Conservation (phyloP, 148 eudicot genomes). For the Silene uniflora region DNA sequence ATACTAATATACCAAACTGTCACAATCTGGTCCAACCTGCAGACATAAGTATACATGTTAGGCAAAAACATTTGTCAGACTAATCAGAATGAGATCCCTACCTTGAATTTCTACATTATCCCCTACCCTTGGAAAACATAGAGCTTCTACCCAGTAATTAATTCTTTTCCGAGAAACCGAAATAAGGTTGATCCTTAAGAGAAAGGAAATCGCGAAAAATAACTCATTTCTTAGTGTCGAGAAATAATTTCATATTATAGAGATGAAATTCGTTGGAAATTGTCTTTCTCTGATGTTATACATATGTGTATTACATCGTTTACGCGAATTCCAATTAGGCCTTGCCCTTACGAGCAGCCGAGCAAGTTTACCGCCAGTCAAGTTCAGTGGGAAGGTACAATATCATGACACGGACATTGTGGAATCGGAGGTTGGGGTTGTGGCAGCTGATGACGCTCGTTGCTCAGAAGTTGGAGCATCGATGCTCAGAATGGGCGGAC, state of each 20-base stretch:
- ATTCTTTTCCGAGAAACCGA: too few relatives aligned
- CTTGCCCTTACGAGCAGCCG: conserved; percentile 31
- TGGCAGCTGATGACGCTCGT: conserved; percentile 88
- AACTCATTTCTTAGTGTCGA: too few relatives aligned
- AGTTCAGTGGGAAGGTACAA: conserved; percentile 14
- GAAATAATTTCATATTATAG: too few relatives aligned
- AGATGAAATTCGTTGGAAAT: conserved; percentile 14
- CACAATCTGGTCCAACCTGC: background rate
- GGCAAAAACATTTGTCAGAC: background rate
- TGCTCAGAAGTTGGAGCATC: conserved; percentile 85
- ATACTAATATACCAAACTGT: background rate
- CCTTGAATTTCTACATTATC: background rate
- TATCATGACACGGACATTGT: conserved; percentile 30
- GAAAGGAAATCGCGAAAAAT: too few relatives aligned
- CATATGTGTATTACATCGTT: background rate
- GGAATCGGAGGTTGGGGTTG: conserved; percentile 67
- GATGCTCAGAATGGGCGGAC: conserved; percentile 67
- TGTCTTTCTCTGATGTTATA: background rate
- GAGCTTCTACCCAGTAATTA: too few relatives aligned
- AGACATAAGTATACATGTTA: background rate
- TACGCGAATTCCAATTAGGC: conserved; percentile 26
- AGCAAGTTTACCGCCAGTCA: conserved; percentile 10
- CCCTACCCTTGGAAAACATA: too few relatives aligned
- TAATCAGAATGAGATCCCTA: background rate
- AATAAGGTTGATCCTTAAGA: too few relatives aligned